These are phyloP conservation scores for Castanopsis chinensis DNA, from an alignment of 306 rosid genomes.

Conservation along the genomic window DNA sequence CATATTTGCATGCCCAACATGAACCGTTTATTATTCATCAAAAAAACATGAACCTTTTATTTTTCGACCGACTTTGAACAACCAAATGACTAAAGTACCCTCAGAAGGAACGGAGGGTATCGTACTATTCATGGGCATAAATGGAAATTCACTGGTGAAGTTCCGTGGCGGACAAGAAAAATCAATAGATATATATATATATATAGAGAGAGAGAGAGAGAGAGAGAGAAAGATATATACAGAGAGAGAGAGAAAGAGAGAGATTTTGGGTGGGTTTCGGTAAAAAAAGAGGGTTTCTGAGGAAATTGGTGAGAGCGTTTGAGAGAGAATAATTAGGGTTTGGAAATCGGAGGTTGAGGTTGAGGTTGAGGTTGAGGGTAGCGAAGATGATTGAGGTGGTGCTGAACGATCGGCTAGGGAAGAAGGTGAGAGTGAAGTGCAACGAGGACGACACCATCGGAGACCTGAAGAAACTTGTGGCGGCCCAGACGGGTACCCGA, in stretches of 20 bases:
- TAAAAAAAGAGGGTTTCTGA: too few relatives aligned
- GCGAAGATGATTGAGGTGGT: conserved; percentile 95
- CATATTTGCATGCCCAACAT: too few relatives aligned
- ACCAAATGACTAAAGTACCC: background rate
- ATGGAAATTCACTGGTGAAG: background rate
- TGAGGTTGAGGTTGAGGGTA: background rate
- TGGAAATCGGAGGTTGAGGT: background rate
- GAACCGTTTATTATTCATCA: too few relatives aligned
- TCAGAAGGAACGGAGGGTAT: background rate
- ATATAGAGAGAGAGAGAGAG: too few relatives aligned
- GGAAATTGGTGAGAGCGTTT: background rate
- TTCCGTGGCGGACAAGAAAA: background rate
- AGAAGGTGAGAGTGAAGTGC: conserved; percentile 94
- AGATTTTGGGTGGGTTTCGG: too few relatives aligned
- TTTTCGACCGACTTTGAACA: too few relatives aligned
- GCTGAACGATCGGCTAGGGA: conserved; percentile 81
- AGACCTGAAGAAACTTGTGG: conserved; percentile 89
- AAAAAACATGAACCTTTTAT: too few relatives aligned
- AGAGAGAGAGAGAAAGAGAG: background rate
- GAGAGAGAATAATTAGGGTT: background rate
- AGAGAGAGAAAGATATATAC: too few relatives aligned
- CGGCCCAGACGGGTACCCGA: conserved; percentile 91
- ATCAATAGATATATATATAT: too few relatives aligned
- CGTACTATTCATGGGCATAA: background rate
- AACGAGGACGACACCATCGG: conserved; percentile 92